Evolutionary conservation across 768 basidiomycete species (phyloP).

Genomic region (Dacryopinax spathularia): DNA sequence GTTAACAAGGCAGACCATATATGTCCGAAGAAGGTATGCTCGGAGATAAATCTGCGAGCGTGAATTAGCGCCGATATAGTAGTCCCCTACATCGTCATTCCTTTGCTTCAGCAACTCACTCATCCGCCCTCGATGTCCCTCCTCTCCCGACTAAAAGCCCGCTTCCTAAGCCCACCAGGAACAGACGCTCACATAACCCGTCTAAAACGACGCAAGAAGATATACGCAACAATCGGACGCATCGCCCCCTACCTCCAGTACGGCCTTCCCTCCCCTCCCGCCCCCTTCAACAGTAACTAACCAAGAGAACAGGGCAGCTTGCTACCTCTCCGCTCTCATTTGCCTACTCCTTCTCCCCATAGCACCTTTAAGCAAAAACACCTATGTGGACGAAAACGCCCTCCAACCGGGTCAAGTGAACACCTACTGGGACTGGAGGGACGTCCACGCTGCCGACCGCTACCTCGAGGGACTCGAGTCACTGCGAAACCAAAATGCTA

Average conservation of each 20-base stretch:
- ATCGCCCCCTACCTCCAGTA: not conserved
- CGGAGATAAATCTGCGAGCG: too few relatives aligned
- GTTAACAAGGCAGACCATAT: too few relatives aligned
- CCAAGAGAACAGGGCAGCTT: not conserved
- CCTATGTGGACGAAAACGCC: conserved; percentile 92
- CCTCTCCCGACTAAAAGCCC: not conserved
- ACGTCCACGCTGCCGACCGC: conserved; percentile 75
- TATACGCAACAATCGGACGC: not conserved
- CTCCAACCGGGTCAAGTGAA: conserved; percentile 90
- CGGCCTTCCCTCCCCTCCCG: not conserved
- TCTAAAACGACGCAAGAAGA: not conserved
- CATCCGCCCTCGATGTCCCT: too few relatives aligned
- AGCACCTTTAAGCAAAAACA: conserved; percentile 44
- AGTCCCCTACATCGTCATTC: too few relatives aligned
- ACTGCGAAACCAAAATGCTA: conserved; percentile 47
- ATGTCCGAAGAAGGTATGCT: too few relatives aligned
- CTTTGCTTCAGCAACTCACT: too few relatives aligned
- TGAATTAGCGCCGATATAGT: too few relatives aligned
- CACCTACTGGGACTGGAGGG: conserved; percentile 81
- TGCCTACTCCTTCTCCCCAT: conserved; percentile 76
- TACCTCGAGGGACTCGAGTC: conserved; percentile 58
- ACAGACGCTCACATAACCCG: not conserved
- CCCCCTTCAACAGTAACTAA: not conserved
- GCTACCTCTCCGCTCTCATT: conserved; percentile 12
- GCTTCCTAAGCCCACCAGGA: not conserved